phyloP scores from a whole-genome alignment of 306 rosid genomes.

The Cicer judaicum region DNA sequence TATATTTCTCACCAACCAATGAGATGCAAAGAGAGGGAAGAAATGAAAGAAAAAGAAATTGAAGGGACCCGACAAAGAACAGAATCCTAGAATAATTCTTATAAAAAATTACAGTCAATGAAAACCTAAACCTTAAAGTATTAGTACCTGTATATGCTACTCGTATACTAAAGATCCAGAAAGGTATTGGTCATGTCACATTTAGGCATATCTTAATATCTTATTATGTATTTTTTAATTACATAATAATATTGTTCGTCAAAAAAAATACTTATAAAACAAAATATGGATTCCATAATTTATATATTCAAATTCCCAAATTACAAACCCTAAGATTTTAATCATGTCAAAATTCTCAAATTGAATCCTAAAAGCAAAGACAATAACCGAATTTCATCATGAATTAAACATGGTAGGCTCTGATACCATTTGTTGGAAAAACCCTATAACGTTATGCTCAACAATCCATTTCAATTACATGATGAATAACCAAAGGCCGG shows the following conservation, averaged over 20 bases:
- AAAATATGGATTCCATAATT: too few relatives aligned
- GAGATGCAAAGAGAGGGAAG: background rate
- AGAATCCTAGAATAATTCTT: constrained; percentile 41
- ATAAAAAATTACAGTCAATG: background rate
- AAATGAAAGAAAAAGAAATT: background rate
- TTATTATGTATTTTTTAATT: background rate
- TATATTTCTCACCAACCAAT: constrained; percentile 38
- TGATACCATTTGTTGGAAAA: too few relatives aligned
- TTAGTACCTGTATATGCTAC: background rate
- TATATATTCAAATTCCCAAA: too few relatives aligned
- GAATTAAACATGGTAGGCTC: too few relatives aligned
- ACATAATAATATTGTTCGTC: background rate
- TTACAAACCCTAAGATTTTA: too few relatives aligned
- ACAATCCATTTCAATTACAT: too few relatives aligned
- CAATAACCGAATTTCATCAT: too few relatives aligned
- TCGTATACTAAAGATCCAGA: background rate
- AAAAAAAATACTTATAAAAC: too few relatives aligned
- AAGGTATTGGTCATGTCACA: background rate
- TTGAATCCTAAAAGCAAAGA: too few relatives aligned
- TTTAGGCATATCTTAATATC: background rate
- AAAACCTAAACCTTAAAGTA: constrained; percentile 32
- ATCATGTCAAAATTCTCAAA: too few relatives aligned
- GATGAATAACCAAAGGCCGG: too few relatives aligned
- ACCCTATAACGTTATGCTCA: too few relatives aligned
- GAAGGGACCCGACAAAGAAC: constrained; percentile 33